Percentiles rank a stretch among this genome's conserved stretches.
These are phyloP conservation scores for Candida broadrunensis DNA, from an alignment of 805 yeast species.

Conservation along the genomic window DNA sequence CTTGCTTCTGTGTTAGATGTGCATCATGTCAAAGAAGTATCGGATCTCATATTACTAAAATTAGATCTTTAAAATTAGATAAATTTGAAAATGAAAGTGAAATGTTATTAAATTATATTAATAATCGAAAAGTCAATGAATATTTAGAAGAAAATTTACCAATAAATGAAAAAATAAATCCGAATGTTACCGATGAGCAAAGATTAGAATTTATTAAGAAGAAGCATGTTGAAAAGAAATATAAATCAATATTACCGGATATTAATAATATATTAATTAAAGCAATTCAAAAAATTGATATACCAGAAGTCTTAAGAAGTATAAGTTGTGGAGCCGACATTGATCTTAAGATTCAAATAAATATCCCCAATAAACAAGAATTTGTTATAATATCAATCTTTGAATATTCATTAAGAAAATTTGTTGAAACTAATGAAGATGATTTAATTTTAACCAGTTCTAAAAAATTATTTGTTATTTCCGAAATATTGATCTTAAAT, in stretches of 20 bases:
- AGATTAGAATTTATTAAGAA: conserved; percentile 58
- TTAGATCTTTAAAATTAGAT: conserved; percentile 77
- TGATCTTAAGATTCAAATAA: conserved; percentile 36
- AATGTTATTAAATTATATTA: conserved; percentile 48
- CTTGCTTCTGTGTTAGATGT: conserved; percentile 77
- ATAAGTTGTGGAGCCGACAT: conserved; percentile 49
- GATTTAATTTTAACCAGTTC: conserved; percentile 1
- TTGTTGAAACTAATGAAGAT: conserved; percentile 24
- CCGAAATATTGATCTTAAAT: conserved; percentile 58
- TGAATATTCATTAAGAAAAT: conserved; percentile 54
- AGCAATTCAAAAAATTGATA: conserved; percentile 50
- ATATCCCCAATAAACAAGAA: conserved; percentile 14
- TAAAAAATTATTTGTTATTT: conserved; percentile 37
- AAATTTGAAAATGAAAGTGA: conserved; percentile 59
- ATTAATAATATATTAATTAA: conserved; percentile 42
- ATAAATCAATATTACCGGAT: conserved; percentile 14
- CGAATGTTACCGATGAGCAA: conserved; percentile 38
- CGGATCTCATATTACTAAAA: conserved; percentile 78
- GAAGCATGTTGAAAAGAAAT: conserved; percentile 62
- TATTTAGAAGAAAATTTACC: conserved; percentile 51
- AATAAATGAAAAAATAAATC: conserved; percentile 20
- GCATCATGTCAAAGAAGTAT: conserved; percentile 85
- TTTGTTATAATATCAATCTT: conserved; percentile 24
- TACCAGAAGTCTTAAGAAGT: conserved; percentile 39
- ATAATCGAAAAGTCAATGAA: conserved; percentile 55